Evolutionary conservation across 208 protist species (phyloP), one percentile per base, ranked within the genome.

Genomic region (Crithidia sp.): DNA sequence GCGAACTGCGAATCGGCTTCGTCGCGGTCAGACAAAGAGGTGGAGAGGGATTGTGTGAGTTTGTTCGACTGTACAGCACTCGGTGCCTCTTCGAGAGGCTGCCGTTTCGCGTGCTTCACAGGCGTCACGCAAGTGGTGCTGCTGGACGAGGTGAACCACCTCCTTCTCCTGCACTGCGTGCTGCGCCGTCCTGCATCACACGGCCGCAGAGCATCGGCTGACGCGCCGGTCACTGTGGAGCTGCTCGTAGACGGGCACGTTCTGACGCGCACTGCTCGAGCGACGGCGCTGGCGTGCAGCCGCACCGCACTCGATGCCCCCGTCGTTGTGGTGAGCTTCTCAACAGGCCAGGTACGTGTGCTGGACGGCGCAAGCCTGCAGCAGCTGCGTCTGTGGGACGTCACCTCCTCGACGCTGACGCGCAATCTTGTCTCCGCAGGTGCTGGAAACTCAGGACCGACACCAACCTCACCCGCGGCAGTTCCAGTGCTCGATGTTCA

Each of bases 171-270:
- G 2, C 61, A 40, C 16, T 47, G 59, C 28, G 28, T 28, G 28
- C 56, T 17, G 41, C 6, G 50, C 8, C 56, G 4, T 41, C 13
- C 47, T 8, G 47, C 47, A 14, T 52, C 47, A 16, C 47, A 52
- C 10, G 47, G 47, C 47, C 47, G 47, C 10, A 16, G 47, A 14
- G 47, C 7, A 52, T 14, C 47, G 54, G 54, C 12, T 36, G 74
- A 72, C 16, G 54, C 57, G 17, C 9, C 41, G 13, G 49, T 77
- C 56, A 65, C 9, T n/a, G 71, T 81, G 13, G 28, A 71, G 36
- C 45, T 88, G 13, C 74, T 86, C 37, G 79, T 88, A 7, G 88
- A 95, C 67, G 90, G 90, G 12, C 90, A 95, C 57, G 54, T 94
- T 16, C 70, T 76, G 16, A 75, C 67, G 4, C 74, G 82, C 10